Percentiles rank a stretch among this genome's conserved stretches.
These are phyloP conservation scores for Clavariopsis aquatica DNA, from an alignment of 495 filamentous ascomycete species.

Conservation along the genomic window DNA sequence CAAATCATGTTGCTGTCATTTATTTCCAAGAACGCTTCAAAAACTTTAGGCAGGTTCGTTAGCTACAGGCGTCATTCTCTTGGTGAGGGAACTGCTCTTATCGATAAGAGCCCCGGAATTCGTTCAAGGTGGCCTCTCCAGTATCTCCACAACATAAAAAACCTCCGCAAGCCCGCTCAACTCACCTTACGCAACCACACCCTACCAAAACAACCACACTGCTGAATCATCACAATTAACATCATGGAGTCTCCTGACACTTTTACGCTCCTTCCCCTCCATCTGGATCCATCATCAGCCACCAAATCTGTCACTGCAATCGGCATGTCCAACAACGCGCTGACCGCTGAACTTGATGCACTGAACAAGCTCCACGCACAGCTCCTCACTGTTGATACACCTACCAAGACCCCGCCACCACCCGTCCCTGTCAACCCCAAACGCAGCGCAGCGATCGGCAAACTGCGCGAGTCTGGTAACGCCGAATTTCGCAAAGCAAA, in stretches of 20 bases:
- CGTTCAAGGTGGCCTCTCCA: too few species aligned
- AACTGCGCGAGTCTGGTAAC: slow-evolving; percentile 89
- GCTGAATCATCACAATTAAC: too few species aligned
- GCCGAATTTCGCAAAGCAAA: slow-evolving; percentile 72
- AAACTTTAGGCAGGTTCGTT: too few species aligned
- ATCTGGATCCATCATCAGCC: slow-evolving; percentile 64
- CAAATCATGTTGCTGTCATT: too few species aligned
- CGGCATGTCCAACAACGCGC: slow-evolving; percentile 34
- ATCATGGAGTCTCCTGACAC: slow-evolving; percentile 54
- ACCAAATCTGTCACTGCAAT: slow-evolving; percentile 60
- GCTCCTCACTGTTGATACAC: slow-evolving; percentile 43
- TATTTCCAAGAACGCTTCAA: too few species aligned
- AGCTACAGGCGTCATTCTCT: too few species aligned
- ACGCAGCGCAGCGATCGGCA: slow-evolving; percentile 70
- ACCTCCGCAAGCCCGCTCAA: too few species aligned
- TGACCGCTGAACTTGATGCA: slow-evolving; percentile 40
- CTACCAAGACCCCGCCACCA: slow-evolving; percentile 33
- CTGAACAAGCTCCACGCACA: slow-evolving; percentile 46
- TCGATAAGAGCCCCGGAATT: too few species aligned
- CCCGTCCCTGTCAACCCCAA: slow-evolving; percentile 40
- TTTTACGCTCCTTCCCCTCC: slow-evolving; percentile 79
- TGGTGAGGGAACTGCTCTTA: too few species aligned
- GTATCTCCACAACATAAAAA: too few species aligned
- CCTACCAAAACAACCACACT: too few species aligned
- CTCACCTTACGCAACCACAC: too few species aligned